phyloP scores from a whole-genome alignment of 495 filamentous ascomycete genomes.

The Lentithecium fluviatile region DNA sequence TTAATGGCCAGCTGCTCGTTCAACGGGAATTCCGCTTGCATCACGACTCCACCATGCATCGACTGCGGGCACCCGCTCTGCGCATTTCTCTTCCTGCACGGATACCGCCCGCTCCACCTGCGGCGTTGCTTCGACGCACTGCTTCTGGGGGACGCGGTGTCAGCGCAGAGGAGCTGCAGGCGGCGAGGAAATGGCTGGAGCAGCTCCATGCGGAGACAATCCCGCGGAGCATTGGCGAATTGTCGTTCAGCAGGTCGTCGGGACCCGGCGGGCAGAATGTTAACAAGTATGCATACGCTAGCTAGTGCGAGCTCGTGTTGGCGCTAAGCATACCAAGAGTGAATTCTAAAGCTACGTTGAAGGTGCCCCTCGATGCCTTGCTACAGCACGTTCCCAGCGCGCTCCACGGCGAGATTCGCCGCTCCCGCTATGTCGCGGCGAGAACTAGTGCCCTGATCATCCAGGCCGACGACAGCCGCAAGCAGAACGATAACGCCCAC shows the following conservation, averaged over 20 bases:
- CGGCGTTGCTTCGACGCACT: not conserved
- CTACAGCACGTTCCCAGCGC: slow-evolving; percentile 63
- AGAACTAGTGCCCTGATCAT: slow-evolving; percentile 64
- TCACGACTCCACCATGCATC: too few relatives aligned
- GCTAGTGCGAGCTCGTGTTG: not conserved
- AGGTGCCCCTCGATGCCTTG: slow-evolving; percentile 57
- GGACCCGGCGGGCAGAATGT: slow-evolving; percentile 95
- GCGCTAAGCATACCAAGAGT: slow-evolving; percentile 56
- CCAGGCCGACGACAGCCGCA: slow-evolving; percentile 65
- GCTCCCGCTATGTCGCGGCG: slow-evolving; percentile 68
- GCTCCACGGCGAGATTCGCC: slow-evolving; percentile 61
- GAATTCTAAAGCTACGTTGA: slow-evolving; percentile 86
- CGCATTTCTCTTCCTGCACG: not conserved
- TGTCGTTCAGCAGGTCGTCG: slow-evolving; percentile 80
- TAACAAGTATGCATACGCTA: slow-evolving; percentile 73
- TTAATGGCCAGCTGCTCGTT: too few relatives aligned
- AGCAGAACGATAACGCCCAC: slow-evolving; percentile 63
- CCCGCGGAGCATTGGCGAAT: slow-evolving; percentile 61
- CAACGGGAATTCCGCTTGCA: too few relatives aligned
- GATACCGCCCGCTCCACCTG: too few relatives aligned
- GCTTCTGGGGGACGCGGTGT: not conserved
- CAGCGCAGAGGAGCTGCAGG: slow-evolving; percentile 59
- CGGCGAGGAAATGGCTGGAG: slow-evolving; percentile 74
- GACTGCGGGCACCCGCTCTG: not conserved
- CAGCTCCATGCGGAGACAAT: slow-evolving; percentile 62